Conservation (phyloP, 73 alveolate genomes). For the Blepharisma stoltei region DNA sequence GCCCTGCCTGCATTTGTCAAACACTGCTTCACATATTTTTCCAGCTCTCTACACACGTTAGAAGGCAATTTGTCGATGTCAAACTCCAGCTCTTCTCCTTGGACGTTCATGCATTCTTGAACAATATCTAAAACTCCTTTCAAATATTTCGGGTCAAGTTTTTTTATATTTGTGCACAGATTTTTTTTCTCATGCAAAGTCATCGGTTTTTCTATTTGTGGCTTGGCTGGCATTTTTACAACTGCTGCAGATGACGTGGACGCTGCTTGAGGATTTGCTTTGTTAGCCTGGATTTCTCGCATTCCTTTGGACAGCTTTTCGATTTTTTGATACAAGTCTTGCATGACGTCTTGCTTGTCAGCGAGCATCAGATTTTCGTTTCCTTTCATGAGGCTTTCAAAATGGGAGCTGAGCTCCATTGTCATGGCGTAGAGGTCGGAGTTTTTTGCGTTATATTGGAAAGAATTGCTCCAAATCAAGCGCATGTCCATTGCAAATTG, state of each 20-base stretch:
- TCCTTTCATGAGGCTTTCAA: constrained; percentile 26
- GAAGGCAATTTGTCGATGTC: constrained; percentile 41
- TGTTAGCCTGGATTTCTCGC: not conserved
- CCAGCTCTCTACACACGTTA: constrained; percentile 38
- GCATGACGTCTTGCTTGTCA: not conserved
- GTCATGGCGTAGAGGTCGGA: constrained; percentile 30
- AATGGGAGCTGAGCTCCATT: constrained; percentile 27
- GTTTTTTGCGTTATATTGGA: constrained; percentile 27
- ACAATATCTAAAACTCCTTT: constrained; percentile 51
- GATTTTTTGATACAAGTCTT: not conserved
- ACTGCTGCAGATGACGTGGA: too few species aligned
- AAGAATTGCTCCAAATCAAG: constrained; percentile 35
- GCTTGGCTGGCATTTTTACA: too few species aligned
- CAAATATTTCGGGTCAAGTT: constrained; percentile 36
- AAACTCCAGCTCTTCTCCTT: constrained; percentile 41
- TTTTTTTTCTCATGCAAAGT: constrained; percentile 32
- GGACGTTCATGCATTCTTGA: constrained; percentile 20
- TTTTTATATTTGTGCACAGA: constrained; percentile 36
- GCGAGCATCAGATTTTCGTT: constrained; percentile 7
- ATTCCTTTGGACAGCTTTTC: not conserved
- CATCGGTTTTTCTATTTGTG: constrained; percentile 33
- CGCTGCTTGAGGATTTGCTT: not conserved
- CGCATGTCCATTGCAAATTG: constrained; percentile 37
- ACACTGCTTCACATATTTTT: constrained; percentile 28
- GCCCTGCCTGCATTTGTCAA: not conserved